These are phyloP conservation scores for Phytophthora cryptogea DNA, from an alignment of 352 stramenopile species.

Conservation along the genomic window DNA sequence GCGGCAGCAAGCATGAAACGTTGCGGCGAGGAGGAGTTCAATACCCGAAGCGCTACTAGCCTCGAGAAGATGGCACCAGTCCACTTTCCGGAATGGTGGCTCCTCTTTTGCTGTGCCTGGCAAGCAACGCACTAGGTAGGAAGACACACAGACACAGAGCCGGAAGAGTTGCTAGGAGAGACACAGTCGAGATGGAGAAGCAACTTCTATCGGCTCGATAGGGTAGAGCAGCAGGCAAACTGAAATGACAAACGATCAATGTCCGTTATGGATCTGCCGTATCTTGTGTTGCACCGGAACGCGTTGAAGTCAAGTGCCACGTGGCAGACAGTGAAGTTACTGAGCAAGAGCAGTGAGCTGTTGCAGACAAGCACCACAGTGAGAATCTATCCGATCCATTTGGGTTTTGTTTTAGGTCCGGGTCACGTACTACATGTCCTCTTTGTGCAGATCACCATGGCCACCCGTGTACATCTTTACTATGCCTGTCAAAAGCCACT, in stretches of 20 bases:
- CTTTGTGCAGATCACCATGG: conserved; percentile 25
- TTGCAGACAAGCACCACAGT: conserved; percentile 2
- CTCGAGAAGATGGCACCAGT: conserved; percentile 16
- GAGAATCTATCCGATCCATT: conserved; percentile 27
- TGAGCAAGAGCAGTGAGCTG: background rate
- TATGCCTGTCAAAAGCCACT: conserved; percentile 20
- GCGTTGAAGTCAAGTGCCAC: conserved; percentile 7
- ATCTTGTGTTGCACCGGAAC: conserved; percentile 16
- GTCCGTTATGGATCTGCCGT: conserved; percentile 22
- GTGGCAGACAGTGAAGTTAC: conserved; percentile 6
- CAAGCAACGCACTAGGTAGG: conserved; percentile 34
- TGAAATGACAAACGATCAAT: conserved; percentile 29
- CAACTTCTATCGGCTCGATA: conserved; percentile 30
- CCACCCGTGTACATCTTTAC: conserved; percentile 28
- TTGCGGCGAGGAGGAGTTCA: conserved; percentile 9
- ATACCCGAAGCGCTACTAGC: conserved; percentile 13
- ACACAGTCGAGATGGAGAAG: conserved; percentile 23
- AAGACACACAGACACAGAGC: conserved; percentile 40
- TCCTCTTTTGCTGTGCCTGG: conserved; percentile 18
- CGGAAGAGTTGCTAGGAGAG: conserved; percentile 12
- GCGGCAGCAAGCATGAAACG: conserved; percentile 14
- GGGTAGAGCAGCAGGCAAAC: conserved; percentile 41
- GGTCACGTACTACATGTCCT: conserved; percentile 12
- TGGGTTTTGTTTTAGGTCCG: conserved; percentile 13
- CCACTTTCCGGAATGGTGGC: background rate